Evolutionary conservation across 2,329 filamentous ascomycete species (phyloP).

Genomic region (Exophiala viscosa): DNA sequence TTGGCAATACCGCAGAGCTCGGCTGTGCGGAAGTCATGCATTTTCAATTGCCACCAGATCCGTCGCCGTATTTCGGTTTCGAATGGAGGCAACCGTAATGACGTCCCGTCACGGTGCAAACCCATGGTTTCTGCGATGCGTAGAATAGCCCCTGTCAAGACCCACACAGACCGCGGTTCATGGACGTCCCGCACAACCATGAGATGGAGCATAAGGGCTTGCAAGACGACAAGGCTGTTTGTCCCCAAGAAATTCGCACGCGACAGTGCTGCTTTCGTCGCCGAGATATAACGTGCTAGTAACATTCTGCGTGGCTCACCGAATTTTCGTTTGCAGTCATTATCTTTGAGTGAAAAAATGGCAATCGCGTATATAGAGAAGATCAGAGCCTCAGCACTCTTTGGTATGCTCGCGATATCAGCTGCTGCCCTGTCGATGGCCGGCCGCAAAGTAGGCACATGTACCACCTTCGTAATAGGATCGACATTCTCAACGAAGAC

Average conservation of each 20-base stretch:
- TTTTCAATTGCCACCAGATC: slow-evolving; percentile 61
- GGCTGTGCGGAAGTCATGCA: slow-evolving; percentile 31
- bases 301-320: slow-evolving; percentile 27
- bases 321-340: slow-evolving; percentile 25
- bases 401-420: slow-evolving; percentile 22
- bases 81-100: slow-evolving; percentile 56
- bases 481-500: slow-evolving; percentile 30
- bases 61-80: slow-evolving; percentile 66
- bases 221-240: slow-evolving; percentile 54
- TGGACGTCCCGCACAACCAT: slow-evolving; percentile 56
- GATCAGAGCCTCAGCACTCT: slow-evolving; percentile 32
- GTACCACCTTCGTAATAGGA: slow-evolving; percentile 30
- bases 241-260: slow-evolving; percentile 25
- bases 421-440: slow-evolving; percentile 28
- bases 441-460: slow-evolving; percentile 30
- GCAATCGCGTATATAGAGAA: slow-evolving; percentile 35
- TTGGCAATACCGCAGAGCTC: slow-evolving; percentile 28
- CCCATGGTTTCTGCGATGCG: slow-evolving; percentile 67
- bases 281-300: slow-evolving; percentile 26
- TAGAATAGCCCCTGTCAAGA: slow-evolving; percentile 58
- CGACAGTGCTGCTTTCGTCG: slow-evolving; percentile 25
- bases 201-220: slow-evolving; percentile 58
- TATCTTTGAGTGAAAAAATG: slow-evolving; percentile 32
- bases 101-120: slow-evolving; percentile 59
- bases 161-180: slow-evolving; percentile 58